Conservation (phyloP, 1,284 basidiomycete genomes). For the Trametes hirsuta region DNA sequence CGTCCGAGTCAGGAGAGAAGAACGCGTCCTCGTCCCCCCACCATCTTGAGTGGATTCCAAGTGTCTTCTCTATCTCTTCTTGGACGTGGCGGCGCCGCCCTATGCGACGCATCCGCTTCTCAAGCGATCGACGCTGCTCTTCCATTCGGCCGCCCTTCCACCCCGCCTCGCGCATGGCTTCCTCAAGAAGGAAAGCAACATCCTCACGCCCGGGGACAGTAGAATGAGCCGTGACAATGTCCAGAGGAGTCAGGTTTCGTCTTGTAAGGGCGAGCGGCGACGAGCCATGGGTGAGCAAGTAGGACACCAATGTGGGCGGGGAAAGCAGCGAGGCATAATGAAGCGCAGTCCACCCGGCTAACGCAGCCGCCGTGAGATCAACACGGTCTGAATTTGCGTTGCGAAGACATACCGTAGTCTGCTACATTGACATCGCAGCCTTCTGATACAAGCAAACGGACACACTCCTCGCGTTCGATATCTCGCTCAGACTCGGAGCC, state of each 20-base stretch:
- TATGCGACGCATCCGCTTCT: slow-evolving; percentile 60
- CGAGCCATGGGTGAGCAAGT: slow-evolving; percentile 90
- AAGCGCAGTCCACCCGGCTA: slow-evolving; percentile 94
- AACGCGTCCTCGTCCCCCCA: slow-evolving; percentile 55
- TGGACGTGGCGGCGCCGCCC: slow-evolving; percentile 55
- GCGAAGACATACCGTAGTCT: slow-evolving; percentile 63
- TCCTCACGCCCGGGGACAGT: slow-evolving; percentile 80
- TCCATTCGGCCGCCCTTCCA: slow-evolving; percentile 74
- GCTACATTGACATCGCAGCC: slow-evolving; percentile 69
- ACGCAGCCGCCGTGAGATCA: neutral
- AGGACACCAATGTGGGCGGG: slow-evolving; percentile 89
- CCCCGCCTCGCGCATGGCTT: slow-evolving; percentile 78
- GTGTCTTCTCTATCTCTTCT: slow-evolving; percentile 54
- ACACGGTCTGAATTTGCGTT: neutral
- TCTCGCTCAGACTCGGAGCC: slow-evolving; percentile 81
- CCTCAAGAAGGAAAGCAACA: slow-evolving; percentile 77
- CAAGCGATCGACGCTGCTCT: slow-evolving; percentile 57
- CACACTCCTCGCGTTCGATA: slow-evolving; percentile 86
- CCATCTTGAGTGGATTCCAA: slow-evolving; percentile 65
- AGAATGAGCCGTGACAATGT: slow-evolving; percentile 82
- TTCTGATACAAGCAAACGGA: slow-evolving; percentile 78
- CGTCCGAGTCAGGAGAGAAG: slow-evolving; percentile 42
- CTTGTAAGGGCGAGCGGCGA: slow-evolving; percentile 77
- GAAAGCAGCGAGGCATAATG: slow-evolving; percentile 91
- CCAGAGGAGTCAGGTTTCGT: slow-evolving; percentile 80